Percentiles rank a stretch among this genome's conserved stretches.
These are phyloP conservation scores for Xylaria telfairii DNA, from an alignment of 495 filamentous ascomycete genomes.

Conservation along the genomic window DNA sequence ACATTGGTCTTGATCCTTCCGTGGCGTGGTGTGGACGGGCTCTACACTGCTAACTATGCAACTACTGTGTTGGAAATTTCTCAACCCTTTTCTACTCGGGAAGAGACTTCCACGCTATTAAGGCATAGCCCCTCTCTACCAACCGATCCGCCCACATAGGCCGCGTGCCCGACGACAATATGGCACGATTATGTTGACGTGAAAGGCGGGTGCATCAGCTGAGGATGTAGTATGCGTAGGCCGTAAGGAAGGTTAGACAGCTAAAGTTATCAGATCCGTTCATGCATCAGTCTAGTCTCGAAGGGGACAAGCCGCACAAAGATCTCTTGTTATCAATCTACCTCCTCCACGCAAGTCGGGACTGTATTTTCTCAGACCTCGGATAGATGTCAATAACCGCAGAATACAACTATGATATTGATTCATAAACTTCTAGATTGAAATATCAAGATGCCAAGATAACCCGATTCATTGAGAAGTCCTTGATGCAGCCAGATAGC, in stretches of 20 bases:
- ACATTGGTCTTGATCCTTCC: slow-evolving; percentile 7
- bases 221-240: background rate
- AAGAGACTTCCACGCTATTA: slow-evolving; percentile 9
- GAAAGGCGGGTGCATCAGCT: background rate
- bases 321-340: slow-evolving; percentile 9
- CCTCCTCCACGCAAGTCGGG: background rate
- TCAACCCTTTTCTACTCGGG: background rate
- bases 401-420: too few species aligned
- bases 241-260: background rate
- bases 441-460: too few species aligned
- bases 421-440: too few species aligned
- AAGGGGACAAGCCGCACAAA: background rate
- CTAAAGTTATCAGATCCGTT: slow-evolving; percentile 17
- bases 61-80: background rate
- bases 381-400: too few species aligned
- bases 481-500: too few species aligned
- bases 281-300: background rate
- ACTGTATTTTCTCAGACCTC: background rate
- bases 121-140: background rate
- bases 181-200: background rate
- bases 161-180: too few species aligned
- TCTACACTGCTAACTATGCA: background rate
- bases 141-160: background rate
- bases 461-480: too few species aligned
- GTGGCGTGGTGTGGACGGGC: background rate